Base-by-base conservation (phyloP, 164 flowering plant species). In the Saururus chinensis region DNA sequence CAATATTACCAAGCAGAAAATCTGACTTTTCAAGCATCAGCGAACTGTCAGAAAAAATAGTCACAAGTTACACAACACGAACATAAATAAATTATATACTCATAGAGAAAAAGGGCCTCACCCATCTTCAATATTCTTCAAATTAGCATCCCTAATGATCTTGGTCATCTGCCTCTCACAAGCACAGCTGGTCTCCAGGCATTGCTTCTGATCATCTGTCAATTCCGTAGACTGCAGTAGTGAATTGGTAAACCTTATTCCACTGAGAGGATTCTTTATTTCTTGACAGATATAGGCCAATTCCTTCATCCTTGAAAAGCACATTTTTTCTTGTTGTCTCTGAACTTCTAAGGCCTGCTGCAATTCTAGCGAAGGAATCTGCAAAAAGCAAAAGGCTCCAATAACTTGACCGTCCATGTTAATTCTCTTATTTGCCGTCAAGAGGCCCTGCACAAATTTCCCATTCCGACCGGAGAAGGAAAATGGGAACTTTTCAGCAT, bases 301-400 rank as follows among this genome's bases (percentile, higher is more conserved):
- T 79, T 88, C 95, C 74, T 87, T 88, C 87, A 81, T 80, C 69
- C 84, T 85, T 11, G 87, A 69, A 66, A 84, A 79, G 61, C 82
- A 72, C 49, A 73, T 77, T 69, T 79, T 87, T 59, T 90, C 96
- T 71, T 84, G 88, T 63, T 82, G 84, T 72, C 86, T 81, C 74
- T 90, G 96, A 25, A 87, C 66, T 70, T 77, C 80, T 59, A 88
- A 60, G 55, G 88, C 82, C 64, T 90, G 91, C 71, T 88, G 96
- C 75, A 90, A 57, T 68, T 93, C 99, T 53, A 89, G 89, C 73
- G 93, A 84, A 4, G 91, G 88, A 64, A 87, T 83, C 79, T 90
- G 99, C 80, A 93, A 71, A 75, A 93, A 90, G 74, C 99, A 90
- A 65, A 93, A 93, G 62, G 92, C 95, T 53, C 99, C 99, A 68